A percentile compares a stretch with the other conserved stretches of the same genome.
Evolutionary conservation across 2,329 filamentous ascomycete species (phyloP).

Genomic region (Aspergillus quadrilineatus): DNA sequence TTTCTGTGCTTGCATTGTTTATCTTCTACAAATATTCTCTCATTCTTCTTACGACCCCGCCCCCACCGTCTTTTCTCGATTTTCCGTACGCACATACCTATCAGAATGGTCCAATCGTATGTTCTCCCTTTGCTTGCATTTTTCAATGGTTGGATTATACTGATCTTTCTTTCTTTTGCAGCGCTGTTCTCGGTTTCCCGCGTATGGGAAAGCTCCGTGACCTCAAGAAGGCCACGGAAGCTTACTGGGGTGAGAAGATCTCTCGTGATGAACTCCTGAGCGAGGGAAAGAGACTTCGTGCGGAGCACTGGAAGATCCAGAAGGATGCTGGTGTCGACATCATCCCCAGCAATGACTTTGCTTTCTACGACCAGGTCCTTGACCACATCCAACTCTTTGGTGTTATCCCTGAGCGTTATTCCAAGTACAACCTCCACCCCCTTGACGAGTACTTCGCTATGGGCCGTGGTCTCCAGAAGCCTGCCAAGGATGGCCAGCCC

Average conservation of each 20-base stretch:
- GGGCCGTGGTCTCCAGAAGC: slow-evolving; percentile 97
- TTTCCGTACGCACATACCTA: slow-evolving; percentile 27
- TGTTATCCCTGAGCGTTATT: slow-evolving; percentile 89
- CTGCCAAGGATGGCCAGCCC: slow-evolving; percentile 51
- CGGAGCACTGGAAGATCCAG: slow-evolving; percentile 99
- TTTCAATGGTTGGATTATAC: slow-evolving; percentile 7
- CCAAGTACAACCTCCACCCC: slow-evolving; percentile 78
- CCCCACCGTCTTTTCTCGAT: slow-evolving; percentile 11
- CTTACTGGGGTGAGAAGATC: slow-evolving; percentile 95
- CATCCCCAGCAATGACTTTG: slow-evolving; percentile 99
- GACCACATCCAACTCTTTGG: slow-evolving; percentile 98
- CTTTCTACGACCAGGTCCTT: slow-evolving; percentile 96
- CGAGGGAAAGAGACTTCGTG: slow-evolving; percentile 95
- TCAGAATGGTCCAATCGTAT: slow-evolving; percentile 62
- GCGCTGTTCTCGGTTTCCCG: slow-evolving; percentile 92
- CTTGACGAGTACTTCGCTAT: slow-evolving; percentile 99
- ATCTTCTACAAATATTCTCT: slow-evolving; percentile 8
- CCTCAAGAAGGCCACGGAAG: slow-evolving; percentile 99
- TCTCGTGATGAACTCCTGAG: slow-evolving; percentile 84
- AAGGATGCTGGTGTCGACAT: slow-evolving; percentile 96
- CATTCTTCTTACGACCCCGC: slow-evolving; percentile 7
- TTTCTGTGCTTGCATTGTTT: slow-evolving; percentile 10
- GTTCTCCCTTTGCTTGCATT: slow-evolving; percentile 26
- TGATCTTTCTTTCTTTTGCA: slow-evolving; percentile 22
- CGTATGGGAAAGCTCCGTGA: slow-evolving; percentile 98